Conservation (phyloP, 1,284 basidiomycete genomes). For the Cutaneotrichosporon sp. region DNA sequence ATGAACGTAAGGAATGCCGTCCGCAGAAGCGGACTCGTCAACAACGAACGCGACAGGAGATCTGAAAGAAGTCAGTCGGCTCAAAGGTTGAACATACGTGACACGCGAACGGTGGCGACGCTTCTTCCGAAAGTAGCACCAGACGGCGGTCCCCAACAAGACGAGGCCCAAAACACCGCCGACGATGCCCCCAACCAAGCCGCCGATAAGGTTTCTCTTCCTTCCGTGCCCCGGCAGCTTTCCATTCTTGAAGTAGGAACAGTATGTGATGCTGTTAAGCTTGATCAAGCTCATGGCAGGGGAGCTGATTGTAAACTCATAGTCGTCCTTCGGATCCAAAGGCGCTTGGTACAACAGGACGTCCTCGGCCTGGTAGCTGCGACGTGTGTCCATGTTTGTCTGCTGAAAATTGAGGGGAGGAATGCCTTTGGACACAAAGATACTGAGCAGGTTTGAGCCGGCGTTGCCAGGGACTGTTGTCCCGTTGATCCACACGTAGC, state of each 20-base stretch:
- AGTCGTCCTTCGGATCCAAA: not conserved
- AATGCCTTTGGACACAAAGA: not conserved
- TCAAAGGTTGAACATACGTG: not conserved
- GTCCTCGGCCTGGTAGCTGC: not conserved
- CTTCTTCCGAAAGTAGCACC: not conserved
- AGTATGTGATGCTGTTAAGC: not conserved
- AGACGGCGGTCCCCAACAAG: not conserved
- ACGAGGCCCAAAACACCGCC: not conserved
- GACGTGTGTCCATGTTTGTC: not conserved
- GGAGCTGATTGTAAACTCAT: not conserved
- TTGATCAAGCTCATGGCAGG: not conserved
- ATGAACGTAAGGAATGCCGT: not conserved
- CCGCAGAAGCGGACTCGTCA: not conserved
- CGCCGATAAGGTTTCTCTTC: not conserved
- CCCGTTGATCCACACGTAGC: not conserved
- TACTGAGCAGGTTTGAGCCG: not conserved
- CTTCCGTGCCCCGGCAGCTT: not conserved
- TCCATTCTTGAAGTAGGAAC: not conserved
- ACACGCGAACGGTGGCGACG: not conserved
- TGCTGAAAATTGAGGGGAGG: not conserved
- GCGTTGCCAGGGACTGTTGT: not conserved
- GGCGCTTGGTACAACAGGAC: not conserved
- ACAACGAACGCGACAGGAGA: not conserved
- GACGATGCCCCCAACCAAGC: not conserved
- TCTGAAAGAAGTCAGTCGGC: not conserved